Evolutionary conservation across 1,284 basidiomycete species (phyloP).

Genomic region (Irpex sp.): DNA sequence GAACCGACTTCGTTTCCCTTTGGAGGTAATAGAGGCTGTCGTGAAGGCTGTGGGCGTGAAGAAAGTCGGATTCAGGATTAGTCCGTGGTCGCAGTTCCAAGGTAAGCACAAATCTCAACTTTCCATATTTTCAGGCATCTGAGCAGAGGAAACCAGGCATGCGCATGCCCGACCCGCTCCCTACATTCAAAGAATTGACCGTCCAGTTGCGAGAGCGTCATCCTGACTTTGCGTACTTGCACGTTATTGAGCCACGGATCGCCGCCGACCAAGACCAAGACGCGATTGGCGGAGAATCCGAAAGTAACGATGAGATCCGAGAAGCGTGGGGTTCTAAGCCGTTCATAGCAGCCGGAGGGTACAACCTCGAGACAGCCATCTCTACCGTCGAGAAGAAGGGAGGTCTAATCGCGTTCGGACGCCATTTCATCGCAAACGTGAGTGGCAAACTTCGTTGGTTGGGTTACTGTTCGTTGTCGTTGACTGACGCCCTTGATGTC

Average conservation of each 20-base stretch:
- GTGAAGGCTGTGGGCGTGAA: slow-evolving; percentile 1
- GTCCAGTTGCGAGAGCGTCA: slow-evolving; percentile 31
- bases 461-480: neutral
- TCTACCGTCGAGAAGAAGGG: neutral
- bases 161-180: slow-evolving; percentile 29
- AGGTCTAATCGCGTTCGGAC: neutral
- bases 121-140: no score
- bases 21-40: neutral
- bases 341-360: no score
- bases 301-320: neutral
- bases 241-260: slow-evolving; percentile 38
- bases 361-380: neutral
- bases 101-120: neutral
- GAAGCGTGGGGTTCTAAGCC: no score
- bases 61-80: neutral
- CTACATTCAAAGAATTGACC: neutral
- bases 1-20: neutral
- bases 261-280: slow-evolving; percentile 16
- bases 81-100: neutral
- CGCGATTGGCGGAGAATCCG: slow-evolving; percentile 11
- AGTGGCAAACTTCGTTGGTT: slow-evolving; percentile 16
- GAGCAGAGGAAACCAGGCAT: slow-evolving; percentile 26
- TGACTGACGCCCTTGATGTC: neutral
- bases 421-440: neutral
- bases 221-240: slow-evolving; percentile 53